Evolutionary conservation across 2,329 filamentous ascomycete genomes (phyloP), one percentile per base, ranked within the genome.

Genomic region (Rutstroemia sp.): DNA sequence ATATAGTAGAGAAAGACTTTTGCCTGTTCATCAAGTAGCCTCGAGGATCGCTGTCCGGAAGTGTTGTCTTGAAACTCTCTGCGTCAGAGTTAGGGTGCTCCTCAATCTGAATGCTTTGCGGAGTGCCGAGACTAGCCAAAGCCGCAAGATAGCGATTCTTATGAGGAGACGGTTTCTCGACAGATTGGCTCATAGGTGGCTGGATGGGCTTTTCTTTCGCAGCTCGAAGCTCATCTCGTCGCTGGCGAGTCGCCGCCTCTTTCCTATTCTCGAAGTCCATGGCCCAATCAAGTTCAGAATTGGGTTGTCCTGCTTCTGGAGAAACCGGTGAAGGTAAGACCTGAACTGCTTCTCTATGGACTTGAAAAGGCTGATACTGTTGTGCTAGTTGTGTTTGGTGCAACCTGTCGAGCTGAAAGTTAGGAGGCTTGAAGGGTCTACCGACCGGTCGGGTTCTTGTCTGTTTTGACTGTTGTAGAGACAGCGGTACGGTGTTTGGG

Each of bases 251-350:
- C 16, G 64, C 65, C 38, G 56, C 42, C 47, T 65, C 64, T 54
- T 70, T 70, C 19, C 67, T 62, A 19, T 63, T 54, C 45, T 70
- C 68, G 47, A 64, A 70, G 19, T 68, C 65, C 63, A 70, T 67
- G 47, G 67, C 61, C 64, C 63, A 67, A n/a, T 60, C 58, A 45
- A 69, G 58, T 42, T 68, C 64, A 9, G 53, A 17, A 37, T 63
- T 59, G 56, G 27, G 10, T 14, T 37, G 25, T 16, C 50, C 37
- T 55, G 25, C 38, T 45, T 54, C 41, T 45, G 48, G n/a, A 49
- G 47, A 23, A 30, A 41, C 4, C 1, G 10, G 30, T 30, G 27
- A 2, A 21, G 38, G 16, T 9, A 37, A 37, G 44, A 16, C 10
- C 30, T 27, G 23, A 17, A 30, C 8, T 21, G 56, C 38, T 46